Conservation (phyloP, 2,329 filamentous ascomycete genomes). For the Biscogniauxia marginata region DNA sequence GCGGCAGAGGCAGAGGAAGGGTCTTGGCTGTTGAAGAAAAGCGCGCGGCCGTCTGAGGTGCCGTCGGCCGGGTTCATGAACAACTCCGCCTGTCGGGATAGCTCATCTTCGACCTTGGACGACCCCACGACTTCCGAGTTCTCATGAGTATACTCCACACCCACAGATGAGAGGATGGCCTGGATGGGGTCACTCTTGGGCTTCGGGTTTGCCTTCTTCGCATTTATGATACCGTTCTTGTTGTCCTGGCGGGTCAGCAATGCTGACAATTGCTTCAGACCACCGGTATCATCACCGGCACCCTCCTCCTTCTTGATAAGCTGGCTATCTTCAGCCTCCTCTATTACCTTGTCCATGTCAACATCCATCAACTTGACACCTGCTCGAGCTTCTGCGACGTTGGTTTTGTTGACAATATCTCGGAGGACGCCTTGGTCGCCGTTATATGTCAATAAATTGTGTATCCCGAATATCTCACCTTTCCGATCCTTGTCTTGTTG, state of each 20-base stretch:
- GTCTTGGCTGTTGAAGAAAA: conserved; percentile 56
- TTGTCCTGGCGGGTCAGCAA: conserved; percentile 50
- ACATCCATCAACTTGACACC: conserved; percentile 79
- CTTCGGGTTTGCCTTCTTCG: conserved; percentile 35
- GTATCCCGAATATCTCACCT: conserved; percentile 89
- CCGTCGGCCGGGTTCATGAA: conserved; percentile 42
- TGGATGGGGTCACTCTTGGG: conserved; percentile 72
- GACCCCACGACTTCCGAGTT: conserved; percentile 94
- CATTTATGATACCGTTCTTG: conserved; percentile 37
- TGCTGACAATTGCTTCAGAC: conserved; percentile 70
- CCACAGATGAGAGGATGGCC: conserved; percentile 82
- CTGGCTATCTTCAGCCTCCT: conserved; percentile 47
- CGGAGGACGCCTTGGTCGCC: conserved; percentile 76
- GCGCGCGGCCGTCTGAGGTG: conserved; percentile 50
- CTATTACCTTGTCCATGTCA: conserved; percentile 61
- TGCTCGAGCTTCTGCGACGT: conserved; percentile 87
- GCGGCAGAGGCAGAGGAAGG: conserved; percentile 28
- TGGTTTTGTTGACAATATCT: conserved; percentile 98
- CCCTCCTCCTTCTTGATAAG: conserved; percentile 46
- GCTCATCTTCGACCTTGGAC: conserved; percentile 83
- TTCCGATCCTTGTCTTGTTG: conserved; percentile 80
- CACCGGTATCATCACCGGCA: conserved; percentile 61
- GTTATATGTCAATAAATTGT: conserved; percentile 83
- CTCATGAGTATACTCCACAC: conserved; percentile 93
- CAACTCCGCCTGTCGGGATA: conserved; percentile 74